phyloP scores from a whole-genome alignment of 1,284 basidiomycete genomes.

The Cutaneotrichosporon mucoides region DNA sequence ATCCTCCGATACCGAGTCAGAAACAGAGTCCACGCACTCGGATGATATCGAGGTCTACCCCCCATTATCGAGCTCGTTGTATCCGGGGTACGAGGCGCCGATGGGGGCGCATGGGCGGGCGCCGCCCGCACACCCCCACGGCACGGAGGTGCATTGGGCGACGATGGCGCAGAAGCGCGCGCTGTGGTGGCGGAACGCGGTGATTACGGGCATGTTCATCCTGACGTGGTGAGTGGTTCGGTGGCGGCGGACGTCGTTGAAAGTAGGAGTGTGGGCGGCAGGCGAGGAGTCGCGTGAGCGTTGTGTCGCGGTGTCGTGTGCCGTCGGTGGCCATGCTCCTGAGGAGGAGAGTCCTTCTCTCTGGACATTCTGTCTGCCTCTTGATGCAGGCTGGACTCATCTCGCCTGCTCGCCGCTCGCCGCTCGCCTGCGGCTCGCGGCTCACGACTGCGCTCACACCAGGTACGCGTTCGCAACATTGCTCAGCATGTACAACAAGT shows the following conservation, averaged over 20 bases:
- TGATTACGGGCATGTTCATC: slow-evolving; percentile 73
- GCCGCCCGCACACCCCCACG: slow-evolving; percentile 4
- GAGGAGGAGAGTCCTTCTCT: too few relatives aligned
- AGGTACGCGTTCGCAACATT: slow-evolving; percentile 57
- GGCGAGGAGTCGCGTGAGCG: too few relatives aligned
- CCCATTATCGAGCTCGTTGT: background rate
- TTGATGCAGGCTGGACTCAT: too few relatives aligned
- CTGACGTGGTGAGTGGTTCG: slow-evolving; percentile 51
- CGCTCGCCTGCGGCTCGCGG: too few relatives aligned
- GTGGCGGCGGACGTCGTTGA: too few relatives aligned
- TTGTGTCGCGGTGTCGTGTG: too few relatives aligned
- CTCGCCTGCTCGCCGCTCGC: too few relatives aligned
- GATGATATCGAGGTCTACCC: slow-evolving; percentile 1
- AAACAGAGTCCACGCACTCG: background rate
- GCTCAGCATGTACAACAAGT: slow-evolving; percentile 74
- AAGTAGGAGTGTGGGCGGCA: too few relatives aligned
- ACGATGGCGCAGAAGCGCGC: slow-evolving; percentile 53
- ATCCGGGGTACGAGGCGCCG: slow-evolving; percentile 1
- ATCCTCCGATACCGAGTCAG: background rate
- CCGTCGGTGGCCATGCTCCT: too few relatives aligned
- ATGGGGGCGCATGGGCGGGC: background rate
- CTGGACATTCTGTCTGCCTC: too few relatives aligned
- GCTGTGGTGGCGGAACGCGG: slow-evolving; percentile 64
- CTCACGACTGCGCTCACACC: slow-evolving; percentile 6
- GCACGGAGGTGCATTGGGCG: slow-evolving; percentile 10